These are phyloP conservation scores for Curvularia sp. DNA, from an alignment of 2,329 filamentous ascomycete species.

Conservation along the genomic window DNA sequence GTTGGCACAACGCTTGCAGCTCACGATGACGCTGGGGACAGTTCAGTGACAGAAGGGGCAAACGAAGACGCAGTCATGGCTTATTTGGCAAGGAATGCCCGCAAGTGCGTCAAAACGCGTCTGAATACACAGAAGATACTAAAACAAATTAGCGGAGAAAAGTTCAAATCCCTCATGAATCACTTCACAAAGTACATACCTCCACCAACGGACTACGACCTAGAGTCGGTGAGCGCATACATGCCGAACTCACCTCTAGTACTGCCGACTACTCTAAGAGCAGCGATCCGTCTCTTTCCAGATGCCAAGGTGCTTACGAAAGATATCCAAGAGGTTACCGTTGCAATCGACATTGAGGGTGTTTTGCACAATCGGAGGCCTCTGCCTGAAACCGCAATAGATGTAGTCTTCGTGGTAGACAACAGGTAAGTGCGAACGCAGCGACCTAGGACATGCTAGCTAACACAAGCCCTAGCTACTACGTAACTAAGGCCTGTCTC, in stretches of 20 bases:
- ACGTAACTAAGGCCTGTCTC: conserved; percentile 39
- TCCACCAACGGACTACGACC: conserved; percentile 20
- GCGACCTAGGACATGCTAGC: background rate
- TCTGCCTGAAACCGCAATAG: conserved; percentile 32
- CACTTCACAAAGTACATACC: conserved; percentile 29
- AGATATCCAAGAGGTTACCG: conserved; percentile 34
- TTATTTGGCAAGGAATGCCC: conserved; percentile 23
- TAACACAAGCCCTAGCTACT: conserved; percentile 32
- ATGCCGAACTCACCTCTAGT: background rate
- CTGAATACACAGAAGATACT: background rate
- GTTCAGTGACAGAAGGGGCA: conserved; percentile 2
- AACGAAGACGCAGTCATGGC: conserved; percentile 23
- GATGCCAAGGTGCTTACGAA: conserved; percentile 31
- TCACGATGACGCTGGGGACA: conserved; percentile 3
- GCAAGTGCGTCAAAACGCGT: conserved; percentile 21
- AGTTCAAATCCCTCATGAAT: conserved; percentile 23
- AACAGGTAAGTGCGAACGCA: conserved; percentile 41
- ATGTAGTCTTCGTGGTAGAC: conserved; percentile 49
- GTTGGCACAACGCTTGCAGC: background rate
- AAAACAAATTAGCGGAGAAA: conserved; percentile 19
- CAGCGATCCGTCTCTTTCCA: conserved; percentile 32
- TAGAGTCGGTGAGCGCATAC: conserved; percentile 12
- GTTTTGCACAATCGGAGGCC: conserved; percentile 32
- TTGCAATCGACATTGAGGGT: conserved; percentile 45
- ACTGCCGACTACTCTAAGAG: conserved; percentile 32